phyloP scores from a whole-genome alignment of 495 filamentous ascomycete species.

The Penicillium diatomitis region DNA sequence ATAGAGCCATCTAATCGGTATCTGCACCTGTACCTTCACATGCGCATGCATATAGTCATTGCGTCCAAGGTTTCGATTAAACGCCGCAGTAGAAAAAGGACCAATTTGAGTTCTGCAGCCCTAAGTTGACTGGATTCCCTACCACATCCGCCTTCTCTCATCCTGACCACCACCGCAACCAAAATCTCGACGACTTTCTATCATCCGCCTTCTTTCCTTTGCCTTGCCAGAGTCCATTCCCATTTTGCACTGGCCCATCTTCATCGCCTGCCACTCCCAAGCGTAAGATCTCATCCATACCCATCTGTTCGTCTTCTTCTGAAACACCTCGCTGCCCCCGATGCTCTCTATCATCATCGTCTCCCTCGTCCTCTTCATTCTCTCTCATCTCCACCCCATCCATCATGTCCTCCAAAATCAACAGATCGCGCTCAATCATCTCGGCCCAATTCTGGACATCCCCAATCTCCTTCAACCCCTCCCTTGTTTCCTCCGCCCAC shows the following conservation, averaged over 20 bases:
- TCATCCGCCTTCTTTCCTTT: conserved; percentile 7
- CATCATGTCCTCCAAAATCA: conserved; percentile 81
- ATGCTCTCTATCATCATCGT: background rate
- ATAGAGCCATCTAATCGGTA: too few species aligned
- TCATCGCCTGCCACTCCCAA: conserved; percentile 1
- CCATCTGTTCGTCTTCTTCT: background rate
- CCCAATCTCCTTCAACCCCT: conserved; percentile 81
- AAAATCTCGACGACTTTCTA: conserved; percentile 7
- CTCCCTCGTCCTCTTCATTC: background rate
- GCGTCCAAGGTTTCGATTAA: too few species aligned
- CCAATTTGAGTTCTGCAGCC: too few species aligned
- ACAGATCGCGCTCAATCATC: conserved; percentile 83
- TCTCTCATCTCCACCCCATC: conserved; percentile 43
- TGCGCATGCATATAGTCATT: too few species aligned
- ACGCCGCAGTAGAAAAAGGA: too few species aligned
- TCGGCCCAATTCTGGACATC: conserved; percentile 98
- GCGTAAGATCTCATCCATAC: conserved; percentile 1
- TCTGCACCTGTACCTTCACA: too few species aligned
- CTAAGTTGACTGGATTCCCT: too few species aligned
- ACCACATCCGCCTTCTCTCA: too few species aligned
- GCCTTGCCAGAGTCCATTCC: conserved; percentile 1
- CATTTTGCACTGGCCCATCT: conserved; percentile 8
- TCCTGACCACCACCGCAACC: conserved; percentile 29
- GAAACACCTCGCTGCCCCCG: background rate
- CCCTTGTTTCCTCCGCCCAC: conserved; percentile 57